Base-by-base conservation (phyloP, 495 filamentous ascomycete species). In the Darksidea phi region DNA sequence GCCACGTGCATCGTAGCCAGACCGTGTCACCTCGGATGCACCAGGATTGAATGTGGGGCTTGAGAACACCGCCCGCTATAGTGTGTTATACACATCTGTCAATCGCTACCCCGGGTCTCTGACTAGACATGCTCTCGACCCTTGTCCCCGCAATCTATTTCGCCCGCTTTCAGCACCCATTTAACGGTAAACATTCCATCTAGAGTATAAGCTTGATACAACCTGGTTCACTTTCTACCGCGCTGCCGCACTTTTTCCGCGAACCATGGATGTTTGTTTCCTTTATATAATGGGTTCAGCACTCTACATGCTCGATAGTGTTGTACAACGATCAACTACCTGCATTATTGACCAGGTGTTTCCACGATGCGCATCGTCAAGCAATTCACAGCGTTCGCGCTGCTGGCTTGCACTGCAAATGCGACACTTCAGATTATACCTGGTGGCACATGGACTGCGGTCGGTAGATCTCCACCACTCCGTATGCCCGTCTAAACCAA, bases 381-480 rank as follows among this genome's bases (percentile, higher is more conserved):
- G 15, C 5, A 6, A 3, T 43, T 15, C 18, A 20, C 41, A 20
- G 15, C 13, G 15, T 15, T 15, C 13, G 41, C 15, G 5, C 41
- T 43, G 18, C 18, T 15, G 13, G 41, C 41, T 43, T 43, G 3
- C 41, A 43, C 18, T 15, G 41, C 41, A 13, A 15, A 43, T n/a
- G 41, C 41, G 5, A 61, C 63, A 13, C 57, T 66, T n/a, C 65
- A 67, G 37, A 61, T 67, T 25, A 49, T 67, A 7, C 61, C 65
- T 10, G 65, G 65, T n/a, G 65, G 43, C 23, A 67, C 65, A 51
- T 67, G 65, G 65, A 67, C 65, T 1, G 65, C 65, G 2, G 63
- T 66, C 50, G 1, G 63, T 56, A 4, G 5, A 21, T 48, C 7
- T 48, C 10, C 26, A 36, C 1, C 21, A 34, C 6, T 1, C 43